Conservation (phyloP, 208 protist species). For the Blechomonas ayalai region DNA sequence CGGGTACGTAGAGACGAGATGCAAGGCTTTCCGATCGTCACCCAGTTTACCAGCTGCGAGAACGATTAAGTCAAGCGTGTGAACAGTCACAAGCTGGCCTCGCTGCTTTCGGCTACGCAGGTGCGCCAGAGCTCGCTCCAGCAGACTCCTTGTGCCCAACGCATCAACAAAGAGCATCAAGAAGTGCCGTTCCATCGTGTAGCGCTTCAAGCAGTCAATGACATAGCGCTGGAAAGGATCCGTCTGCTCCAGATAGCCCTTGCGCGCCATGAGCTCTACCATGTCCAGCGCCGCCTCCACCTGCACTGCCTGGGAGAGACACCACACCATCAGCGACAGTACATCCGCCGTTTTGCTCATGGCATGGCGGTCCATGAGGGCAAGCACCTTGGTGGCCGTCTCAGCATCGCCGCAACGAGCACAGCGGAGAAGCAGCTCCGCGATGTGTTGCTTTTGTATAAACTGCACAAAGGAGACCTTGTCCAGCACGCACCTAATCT, state of each 20-base stretch:
- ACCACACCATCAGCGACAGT: conserved; percentile 68
- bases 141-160: conserved; percentile 17
- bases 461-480: conserved; percentile 67
- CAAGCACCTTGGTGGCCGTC: conserved; percentile 57
- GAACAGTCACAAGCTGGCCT: conserved; percentile 48
- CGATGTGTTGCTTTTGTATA: conserved; percentile 65
- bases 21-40: conserved; percentile 64
- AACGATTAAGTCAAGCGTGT: conserved; percentile 71
- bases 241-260: conserved; percentile 66
- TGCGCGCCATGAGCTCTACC: conserved; percentile 67
- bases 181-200: conserved; percentile 78
- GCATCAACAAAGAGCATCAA: conserved; percentile 56
- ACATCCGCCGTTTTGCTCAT: conserved; percentile 69
- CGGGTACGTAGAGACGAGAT: conserved; percentile 49
- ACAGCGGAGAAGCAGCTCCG: conserved; percentile 63
- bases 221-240: conserved; percentile 56
- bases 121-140: conserved; percentile 49
- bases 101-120: conserved; percentile 23
- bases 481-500: conserved; percentile 75
- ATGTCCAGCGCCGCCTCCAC: conserved; percentile 74
- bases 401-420: conserved; percentile 66
- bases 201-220: conserved; percentile 58
- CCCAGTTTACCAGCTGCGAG: conserved; percentile 46
- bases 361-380: conserved; percentile 80
- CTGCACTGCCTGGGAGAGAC: conserved; percentile 49